phyloP scores from a whole-genome alignment of 2,329 filamentous ascomycete species.

The Botryotinia narcissicola region DNA sequence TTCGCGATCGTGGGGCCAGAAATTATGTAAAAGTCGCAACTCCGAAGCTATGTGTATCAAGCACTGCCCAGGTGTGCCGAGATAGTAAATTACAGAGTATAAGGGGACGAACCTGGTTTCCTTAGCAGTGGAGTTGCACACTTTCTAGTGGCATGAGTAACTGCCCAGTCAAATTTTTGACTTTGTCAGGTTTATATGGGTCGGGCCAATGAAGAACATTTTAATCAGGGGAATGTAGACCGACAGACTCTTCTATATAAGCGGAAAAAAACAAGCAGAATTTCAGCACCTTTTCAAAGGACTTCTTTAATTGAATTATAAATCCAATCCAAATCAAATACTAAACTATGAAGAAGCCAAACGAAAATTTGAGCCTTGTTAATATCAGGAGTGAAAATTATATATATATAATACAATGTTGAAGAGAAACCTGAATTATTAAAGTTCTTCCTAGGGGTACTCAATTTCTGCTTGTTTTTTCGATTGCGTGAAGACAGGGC shows the following conservation, averaged over 20 bases:
- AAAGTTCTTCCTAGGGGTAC: no score
- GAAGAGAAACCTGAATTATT: no score
- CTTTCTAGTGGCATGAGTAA: background rate
- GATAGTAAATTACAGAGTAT: background rate
- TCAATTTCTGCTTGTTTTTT: no score
- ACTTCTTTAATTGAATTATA: no score
- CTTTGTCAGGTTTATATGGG: background rate
- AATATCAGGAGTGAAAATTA: accelerated
- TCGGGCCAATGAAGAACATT: background rate
- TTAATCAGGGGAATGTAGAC: background rate
- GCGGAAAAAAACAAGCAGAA: no score
- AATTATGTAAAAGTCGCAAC: background rate
- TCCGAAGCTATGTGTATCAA: background rate
- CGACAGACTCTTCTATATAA: no score
- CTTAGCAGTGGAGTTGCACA: background rate
- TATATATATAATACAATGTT: no score
- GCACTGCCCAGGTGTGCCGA: no score
- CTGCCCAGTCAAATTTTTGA: background rate
- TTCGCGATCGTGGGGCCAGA: background rate
- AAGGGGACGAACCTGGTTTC: background rate
- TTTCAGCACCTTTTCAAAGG: no score
- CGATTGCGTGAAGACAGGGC: background rate
- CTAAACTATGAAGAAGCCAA: no score
- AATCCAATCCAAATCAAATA: no score
- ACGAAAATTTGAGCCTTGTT: no score